Evolutionary conservation across 1,139 yeast genomes (phyloP).

Genomic region (Pichia kudriavzevii): DNA sequence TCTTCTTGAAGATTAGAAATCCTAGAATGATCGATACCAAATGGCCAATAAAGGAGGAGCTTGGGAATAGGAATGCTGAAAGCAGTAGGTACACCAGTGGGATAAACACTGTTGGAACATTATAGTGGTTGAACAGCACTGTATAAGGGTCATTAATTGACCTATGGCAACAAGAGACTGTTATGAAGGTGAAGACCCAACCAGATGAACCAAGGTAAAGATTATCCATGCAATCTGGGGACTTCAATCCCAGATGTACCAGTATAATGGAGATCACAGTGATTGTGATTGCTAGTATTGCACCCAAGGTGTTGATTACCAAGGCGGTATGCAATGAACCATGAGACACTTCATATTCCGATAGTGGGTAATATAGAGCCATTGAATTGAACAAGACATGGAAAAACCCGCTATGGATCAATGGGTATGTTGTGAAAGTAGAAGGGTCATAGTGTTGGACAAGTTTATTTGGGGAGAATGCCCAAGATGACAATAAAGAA

Average conservation of each 20-base stretch:
- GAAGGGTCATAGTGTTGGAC: constrained; percentile 50
- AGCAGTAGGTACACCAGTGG: constrained; percentile 53
- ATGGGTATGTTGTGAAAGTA: constrained; percentile 66
- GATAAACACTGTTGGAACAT: constrained; percentile 52
- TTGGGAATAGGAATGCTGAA: constrained; percentile 43
- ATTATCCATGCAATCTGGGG: constrained; percentile 35
- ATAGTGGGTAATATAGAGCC: constrained; percentile 53
- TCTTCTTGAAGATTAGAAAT: constrained; percentile 49
- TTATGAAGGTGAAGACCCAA: constrained; percentile 65
- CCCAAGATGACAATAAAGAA: constrained; percentile 28
- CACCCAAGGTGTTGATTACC: constrained; percentile 66
- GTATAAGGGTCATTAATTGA: constrained; percentile 43
- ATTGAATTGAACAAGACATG: constrained; percentile 62
- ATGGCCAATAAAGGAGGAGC: constrained; percentile 72
- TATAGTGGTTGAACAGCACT: constrained; percentile 17
- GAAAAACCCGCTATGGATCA: constrained; percentile 53
- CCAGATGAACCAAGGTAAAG: constrained; percentile 66
- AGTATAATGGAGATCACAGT: constrained; percentile 49
- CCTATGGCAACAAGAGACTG: constrained; percentile 57
- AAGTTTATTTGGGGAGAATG: constrained; percentile 46
- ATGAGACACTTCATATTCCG: constrained; percentile 62
- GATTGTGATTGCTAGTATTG: constrained; percentile 61
- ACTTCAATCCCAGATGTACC: constrained; percentile 2
- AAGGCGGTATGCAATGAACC: constrained; percentile 89
- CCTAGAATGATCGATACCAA: constrained; percentile 47